phyloP scores from a whole-genome alignment of 2,329 filamentous ascomycete genomes.

The Dendryphion nanum region DNA sequence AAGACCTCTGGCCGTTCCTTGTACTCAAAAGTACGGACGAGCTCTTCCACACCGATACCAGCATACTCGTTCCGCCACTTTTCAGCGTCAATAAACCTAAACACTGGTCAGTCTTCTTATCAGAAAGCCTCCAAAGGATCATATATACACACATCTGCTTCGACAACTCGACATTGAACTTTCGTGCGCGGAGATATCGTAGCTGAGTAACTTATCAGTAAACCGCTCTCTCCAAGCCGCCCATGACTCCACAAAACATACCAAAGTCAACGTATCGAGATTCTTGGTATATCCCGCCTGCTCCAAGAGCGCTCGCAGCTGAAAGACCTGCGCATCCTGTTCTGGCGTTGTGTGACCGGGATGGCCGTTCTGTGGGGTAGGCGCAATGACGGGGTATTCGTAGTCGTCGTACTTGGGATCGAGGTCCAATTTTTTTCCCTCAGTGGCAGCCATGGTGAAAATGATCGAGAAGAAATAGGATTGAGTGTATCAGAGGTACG shows the following conservation, averaged over 20 bases:
- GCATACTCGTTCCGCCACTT: constrained; percentile 86
- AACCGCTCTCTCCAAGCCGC: constrained; percentile 6
- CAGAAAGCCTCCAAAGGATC: too few relatives aligned
- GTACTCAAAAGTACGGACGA: constrained; percentile 81
- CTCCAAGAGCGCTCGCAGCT: constrained; percentile 85
- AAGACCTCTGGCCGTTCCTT: constrained; percentile 79
- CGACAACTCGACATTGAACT: constrained; percentile 81
- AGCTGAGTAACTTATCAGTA: constrained; percentile 53
- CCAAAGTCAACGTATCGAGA: constrained; percentile 88
- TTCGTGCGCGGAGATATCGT: constrained; percentile 88
- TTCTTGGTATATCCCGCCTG: constrained; percentile 75
- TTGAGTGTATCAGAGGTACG: neutral
- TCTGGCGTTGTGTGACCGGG: constrained; percentile 81
- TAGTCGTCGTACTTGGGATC: constrained; percentile 96
- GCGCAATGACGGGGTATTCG: constrained; percentile 81
- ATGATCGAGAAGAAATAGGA: neutral
- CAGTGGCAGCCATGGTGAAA: constrained; percentile 30
- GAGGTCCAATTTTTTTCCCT: constrained; percentile 46
- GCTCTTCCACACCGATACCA: constrained; percentile 66
- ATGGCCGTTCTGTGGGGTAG: constrained; percentile 71
- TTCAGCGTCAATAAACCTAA: constrained; percentile 86
- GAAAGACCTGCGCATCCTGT: constrained; percentile 85
- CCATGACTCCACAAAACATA: constrained; percentile 38
- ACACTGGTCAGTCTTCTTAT: constrained; percentile 20
- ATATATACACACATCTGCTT: constrained; percentile 75